Conservation (phyloP, 441 rosid genomes). For the Melastoma candidum region DNA sequence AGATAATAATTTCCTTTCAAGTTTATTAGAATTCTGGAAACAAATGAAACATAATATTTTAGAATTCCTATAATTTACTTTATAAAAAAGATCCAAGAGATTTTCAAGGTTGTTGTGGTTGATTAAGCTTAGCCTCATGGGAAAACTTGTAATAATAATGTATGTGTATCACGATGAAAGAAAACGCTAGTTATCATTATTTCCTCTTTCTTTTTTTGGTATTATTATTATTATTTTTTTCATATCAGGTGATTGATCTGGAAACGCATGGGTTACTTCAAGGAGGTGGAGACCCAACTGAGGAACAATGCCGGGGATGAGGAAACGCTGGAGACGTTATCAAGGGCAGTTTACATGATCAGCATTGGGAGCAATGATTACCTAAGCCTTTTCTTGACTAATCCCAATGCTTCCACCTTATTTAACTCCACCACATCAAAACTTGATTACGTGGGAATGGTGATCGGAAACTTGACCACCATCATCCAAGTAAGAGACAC, state of each 20-base stretch:
- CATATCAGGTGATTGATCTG: slow-evolving; percentile 13
- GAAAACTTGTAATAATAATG: too few species aligned
- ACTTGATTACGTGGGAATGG: slow-evolving; percentile 23
- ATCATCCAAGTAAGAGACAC: slow-evolving; percentile 22
- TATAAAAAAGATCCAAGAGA: too few species aligned
- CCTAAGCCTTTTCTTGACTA: slow-evolving; percentile 49
- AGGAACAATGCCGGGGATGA: slow-evolving; percentile 34
- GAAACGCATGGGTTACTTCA: slow-evolving; percentile 18
- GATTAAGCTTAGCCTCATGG: too few species aligned
- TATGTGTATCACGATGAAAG: too few species aligned
- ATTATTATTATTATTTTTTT: too few species aligned
- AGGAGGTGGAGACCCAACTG: slow-evolving; percentile 35
- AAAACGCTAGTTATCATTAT: too few species aligned
- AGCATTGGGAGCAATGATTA: slow-evolving; percentile 82
- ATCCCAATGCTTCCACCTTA: slow-evolving; percentile 10
- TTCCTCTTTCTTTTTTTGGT: too few species aligned
- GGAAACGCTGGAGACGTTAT: slow-evolving; percentile 35
- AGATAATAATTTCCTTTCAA: too few species aligned
- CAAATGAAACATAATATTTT: too few species aligned
- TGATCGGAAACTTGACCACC: slow-evolving; percentile 30
- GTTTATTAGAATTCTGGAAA: too few species aligned
- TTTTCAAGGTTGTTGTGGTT: too few species aligned
- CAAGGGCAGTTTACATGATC: slow-evolving; percentile 55
- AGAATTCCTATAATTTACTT: too few species aligned
- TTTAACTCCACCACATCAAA: slow-evolving; percentile 11